Conservation (phyloP, 257 asterid species). For the Scutellaria baicalensis region DNA sequence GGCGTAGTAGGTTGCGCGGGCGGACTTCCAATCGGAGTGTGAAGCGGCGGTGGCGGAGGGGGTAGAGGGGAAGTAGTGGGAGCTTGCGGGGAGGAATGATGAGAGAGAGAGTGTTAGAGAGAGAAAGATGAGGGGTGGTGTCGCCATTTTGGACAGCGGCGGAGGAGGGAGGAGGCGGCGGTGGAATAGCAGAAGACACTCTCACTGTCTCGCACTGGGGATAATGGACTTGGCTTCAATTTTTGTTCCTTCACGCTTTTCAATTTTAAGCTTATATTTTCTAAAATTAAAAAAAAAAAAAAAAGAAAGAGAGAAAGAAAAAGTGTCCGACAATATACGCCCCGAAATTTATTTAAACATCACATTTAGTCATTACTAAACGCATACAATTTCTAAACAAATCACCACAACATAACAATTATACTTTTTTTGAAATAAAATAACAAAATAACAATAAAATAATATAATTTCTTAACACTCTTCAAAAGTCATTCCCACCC, state of each 20-base stretch:
- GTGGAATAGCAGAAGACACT: background rate
- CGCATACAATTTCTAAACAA: no score
- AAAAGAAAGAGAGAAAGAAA: no score
- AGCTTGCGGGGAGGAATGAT: conserved; percentile 14
- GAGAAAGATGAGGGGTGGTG: conserved; percentile 14
- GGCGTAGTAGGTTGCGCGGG: conserved; percentile 89
- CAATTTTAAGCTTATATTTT: no score
- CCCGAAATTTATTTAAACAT: no score
- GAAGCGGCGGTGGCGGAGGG: conserved; percentile 32
- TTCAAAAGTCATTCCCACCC: no score
- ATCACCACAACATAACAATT: no score
- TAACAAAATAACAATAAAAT: no score
- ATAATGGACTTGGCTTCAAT: background rate
- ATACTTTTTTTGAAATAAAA: no score
- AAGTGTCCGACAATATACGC: no score
- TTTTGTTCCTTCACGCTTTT: background rate
- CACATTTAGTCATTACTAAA: no score
- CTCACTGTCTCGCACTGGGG: background rate
- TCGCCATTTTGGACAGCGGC: conserved; percentile 21
- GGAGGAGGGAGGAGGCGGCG: conserved; percentile 7
- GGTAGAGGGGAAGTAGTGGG: conserved; percentile 63
- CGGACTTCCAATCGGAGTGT: conserved; percentile 73
- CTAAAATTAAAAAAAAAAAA: no score
- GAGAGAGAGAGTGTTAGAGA: conserved; percentile 32
- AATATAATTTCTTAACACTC: no score